phyloP scores from a whole-genome alignment of 176 grass and related monocot species.

The Eragrostis nindensis region DNA sequence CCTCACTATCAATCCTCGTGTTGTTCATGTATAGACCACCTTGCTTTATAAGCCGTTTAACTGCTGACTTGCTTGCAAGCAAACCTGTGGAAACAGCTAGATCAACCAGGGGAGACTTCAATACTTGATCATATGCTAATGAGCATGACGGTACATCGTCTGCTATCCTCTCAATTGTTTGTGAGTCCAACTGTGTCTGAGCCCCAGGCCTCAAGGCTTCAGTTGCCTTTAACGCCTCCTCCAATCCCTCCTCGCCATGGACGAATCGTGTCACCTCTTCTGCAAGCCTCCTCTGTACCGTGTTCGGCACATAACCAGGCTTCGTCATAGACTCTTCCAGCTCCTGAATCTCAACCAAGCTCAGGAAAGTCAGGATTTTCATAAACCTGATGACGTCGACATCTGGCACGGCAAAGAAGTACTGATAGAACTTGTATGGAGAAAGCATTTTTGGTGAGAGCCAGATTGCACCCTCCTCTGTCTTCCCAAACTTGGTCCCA shows the following conservation, averaged over 20 bases:
- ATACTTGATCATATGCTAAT: slow-evolving; percentile 72
- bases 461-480: slow-evolving; percentile 90
- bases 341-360: slow-evolving; percentile 78
- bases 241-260: slow-evolving; percentile 81
- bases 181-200: slow-evolving; percentile 67
- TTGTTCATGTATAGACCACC: slow-evolving; percentile 95
- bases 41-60: slow-evolving; percentile 79
- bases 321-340: slow-evolving; percentile 84
- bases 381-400: slow-evolving; percentile 80
- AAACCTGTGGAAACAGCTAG: slow-evolving; percentile 80
- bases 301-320: slow-evolving; percentile 73
- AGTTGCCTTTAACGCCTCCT: slow-evolving; percentile 83
- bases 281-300: slow-evolving; percentile 74
- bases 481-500: slow-evolving; percentile 89
- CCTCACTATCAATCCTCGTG: slow-evolving; percentile 64
- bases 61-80: slow-evolving; percentile 72
- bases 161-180: slow-evolving; percentile 87
- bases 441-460: slow-evolving; percentile 76
- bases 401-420: slow-evolving; percentile 84
- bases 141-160: slow-evolving; percentile 81
- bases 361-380: slow-evolving; percentile 82
- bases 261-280: slow-evolving; percentile 95
- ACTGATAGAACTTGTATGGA: slow-evolving; percentile 88
- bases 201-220: slow-evolving; percentile 80
- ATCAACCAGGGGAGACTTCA: slow-evolving; percentile 88